Conservation (phyloP, 768 basidiomycete species). For the Boletus sp. region DNA sequence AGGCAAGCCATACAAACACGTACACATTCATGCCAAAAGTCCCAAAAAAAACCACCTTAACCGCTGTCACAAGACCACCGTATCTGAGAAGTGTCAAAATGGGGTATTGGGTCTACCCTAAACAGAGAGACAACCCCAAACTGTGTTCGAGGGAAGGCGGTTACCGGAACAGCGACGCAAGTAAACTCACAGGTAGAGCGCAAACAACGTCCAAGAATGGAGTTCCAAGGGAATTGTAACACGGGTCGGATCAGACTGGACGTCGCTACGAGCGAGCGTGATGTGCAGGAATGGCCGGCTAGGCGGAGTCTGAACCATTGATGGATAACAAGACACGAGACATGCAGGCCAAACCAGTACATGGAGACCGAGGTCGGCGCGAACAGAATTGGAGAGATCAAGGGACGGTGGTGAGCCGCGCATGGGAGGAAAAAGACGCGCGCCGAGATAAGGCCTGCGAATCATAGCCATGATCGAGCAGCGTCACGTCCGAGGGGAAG, state of each 20-base stretch:
- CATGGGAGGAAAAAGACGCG: neutral
- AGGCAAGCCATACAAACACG: constrained; percentile 21
- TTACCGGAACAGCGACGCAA: neutral
- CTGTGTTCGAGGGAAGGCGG: neutral
- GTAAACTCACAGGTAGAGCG: constrained; percentile 11
- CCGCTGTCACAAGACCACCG: neutral
- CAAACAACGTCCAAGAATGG: neutral
- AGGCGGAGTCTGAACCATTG: constrained; percentile 15
- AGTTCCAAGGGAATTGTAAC: neutral
- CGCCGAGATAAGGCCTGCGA: neutral
- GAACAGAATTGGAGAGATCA: neutral
- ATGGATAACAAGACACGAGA: neutral
- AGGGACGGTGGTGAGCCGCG: too few relatives aligned
- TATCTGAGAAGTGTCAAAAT: neutral
- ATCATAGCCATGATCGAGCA: neutral
- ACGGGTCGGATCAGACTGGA: constrained; percentile 5
- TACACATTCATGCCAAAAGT: constrained; percentile 10
- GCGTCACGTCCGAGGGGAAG: neutral
- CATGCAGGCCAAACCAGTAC: neutral
- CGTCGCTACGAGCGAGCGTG: neutral
- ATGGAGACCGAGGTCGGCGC: too few relatives aligned
- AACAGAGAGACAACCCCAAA: neutral
- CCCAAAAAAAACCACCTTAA: neutral
- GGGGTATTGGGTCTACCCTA: neutral
- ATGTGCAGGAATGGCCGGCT: neutral